A percentile compares a stretch with the other conserved stretches of the same genome.
Conservation (phyloP, 768 basidiomycete genomes). For the Myochromella boudieri region DNA sequence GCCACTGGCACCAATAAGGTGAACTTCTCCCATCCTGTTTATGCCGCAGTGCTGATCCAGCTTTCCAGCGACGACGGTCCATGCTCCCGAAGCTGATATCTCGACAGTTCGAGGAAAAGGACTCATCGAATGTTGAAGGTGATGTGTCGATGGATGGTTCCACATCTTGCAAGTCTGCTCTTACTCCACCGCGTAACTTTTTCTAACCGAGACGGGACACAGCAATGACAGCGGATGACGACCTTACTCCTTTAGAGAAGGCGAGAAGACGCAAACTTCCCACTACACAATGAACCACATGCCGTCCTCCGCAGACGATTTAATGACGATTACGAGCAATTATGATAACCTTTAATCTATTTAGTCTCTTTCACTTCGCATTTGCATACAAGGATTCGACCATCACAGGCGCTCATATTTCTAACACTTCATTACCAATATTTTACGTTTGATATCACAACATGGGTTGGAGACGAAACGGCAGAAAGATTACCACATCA, state of each 20-base stretch:
- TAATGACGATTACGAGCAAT: too few relatives aligned
- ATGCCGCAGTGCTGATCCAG: neutral
- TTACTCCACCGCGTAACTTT: neutral
- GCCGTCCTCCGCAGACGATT: too few relatives aligned
- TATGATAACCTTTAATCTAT: too few relatives aligned
- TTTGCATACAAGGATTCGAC: too few relatives aligned
- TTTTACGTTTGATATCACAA: too few relatives aligned
- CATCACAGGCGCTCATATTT: too few relatives aligned
- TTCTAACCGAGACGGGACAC: conserved; percentile 15
- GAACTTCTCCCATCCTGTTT: conserved; percentile 4
- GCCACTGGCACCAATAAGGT: conserved; percentile 69
- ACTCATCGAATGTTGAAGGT: conserved; percentile 27
- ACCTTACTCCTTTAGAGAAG: conserved; percentile 67
- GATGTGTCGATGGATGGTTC: conserved; percentile 47
- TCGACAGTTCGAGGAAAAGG: conserved; percentile 24
- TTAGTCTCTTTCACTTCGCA: too few relatives aligned
- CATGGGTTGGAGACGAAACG: too few relatives aligned
- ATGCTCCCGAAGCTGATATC: conserved; percentile 66
- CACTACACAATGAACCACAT: too few relatives aligned
- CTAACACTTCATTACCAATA: too few relatives aligned
- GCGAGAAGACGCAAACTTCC: conserved; percentile 59
- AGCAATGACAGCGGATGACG: conserved; percentile 50
- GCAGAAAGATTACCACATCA: too few relatives aligned
- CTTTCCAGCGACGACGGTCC: conserved; percentile 66
- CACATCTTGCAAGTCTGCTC: conserved; percentile 36